Evolutionary conservation across 2,329 filamentous ascomycete species (phyloP), one percentile per base, ranked within the genome.

Genomic region (Basipetospora chlamydospora): DNA sequence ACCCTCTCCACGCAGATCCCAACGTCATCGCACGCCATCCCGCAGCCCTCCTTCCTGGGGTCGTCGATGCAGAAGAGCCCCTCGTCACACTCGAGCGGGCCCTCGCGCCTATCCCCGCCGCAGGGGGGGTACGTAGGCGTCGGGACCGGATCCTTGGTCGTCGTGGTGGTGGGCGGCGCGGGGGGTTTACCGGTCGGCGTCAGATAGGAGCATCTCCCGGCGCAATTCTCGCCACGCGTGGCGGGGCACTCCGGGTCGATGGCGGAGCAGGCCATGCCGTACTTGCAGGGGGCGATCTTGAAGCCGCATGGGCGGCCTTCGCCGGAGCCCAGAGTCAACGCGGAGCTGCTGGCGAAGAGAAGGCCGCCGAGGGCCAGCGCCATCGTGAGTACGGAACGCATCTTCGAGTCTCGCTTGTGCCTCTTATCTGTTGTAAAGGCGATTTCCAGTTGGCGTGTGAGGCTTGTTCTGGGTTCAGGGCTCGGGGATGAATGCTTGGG

Each of bases 21-120:
- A 0, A 50, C 50, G 6, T 15, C 35, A 28, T 58, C 56, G 37
- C 56, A 58, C 3, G 56, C 50, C 47, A 55, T 43, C 6, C 56
- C 56, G 28, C 56, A 58, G 17, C 40, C 21, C 44, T 46, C 8
- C 5, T 22, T 32, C 26, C 56, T 49, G 9, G 57, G 55, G 18
- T 60, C 55, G 38, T 58, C 47, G 11, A 47, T 39, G 36, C 57
- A 60, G 2, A 42, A 38, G 3, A 43, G 43, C 9, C 43, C 43
- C 13, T 39, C 38, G n/a, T 22, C 13, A 13, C 28, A 37, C 13
- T 39, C 31, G 1, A 39, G 34, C 6, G 54, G 54, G 9, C 40
- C 39, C 11, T 41, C 8, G 2, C 41, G 42, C 6, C 20, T 29
- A 30, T 46, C 43, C 5, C 57, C 56, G 7, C 57, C 57, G 38